Base-by-base conservation (phyloP, 2,329 filamentous ascomycete genomes). In the Arachnopeziza araneosa region DNA sequence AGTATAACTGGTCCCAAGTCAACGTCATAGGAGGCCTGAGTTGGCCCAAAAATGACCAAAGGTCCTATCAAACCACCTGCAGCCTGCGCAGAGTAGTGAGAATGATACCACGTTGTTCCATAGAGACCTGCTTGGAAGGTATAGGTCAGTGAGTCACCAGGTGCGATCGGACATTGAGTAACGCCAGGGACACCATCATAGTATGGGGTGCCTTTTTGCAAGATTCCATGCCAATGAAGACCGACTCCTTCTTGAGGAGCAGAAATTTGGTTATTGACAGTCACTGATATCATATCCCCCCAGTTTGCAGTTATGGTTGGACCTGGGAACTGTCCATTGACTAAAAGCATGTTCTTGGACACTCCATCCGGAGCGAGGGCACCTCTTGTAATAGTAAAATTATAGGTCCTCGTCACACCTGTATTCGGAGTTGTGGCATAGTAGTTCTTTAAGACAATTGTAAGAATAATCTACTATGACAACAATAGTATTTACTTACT, bases 121-220 rank as follows among this genome's bases (percentile, higher is more conserved):
- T 54, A 59, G n/a, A 49, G 24, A 36, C 55, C 57, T 48, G 57
- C 57, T 32, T 59, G 57, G 53, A 59, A 59, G 9, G 55, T 55
- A 50, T 59, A 59, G n/a, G 53, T 55, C 48, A 55, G 54, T 79
- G 70, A 66, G 14, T 51, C 52, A 48, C 61, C 60, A 49, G 80
- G 79, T 0, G 82, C 73, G 58, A 89, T 83, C 2, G 87, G 86
- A 64, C 87, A 90, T 70, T 90, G 86, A 4, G 78, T 79, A 22
- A 82, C 70, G 19, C 78, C 75, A 44, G 72, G 72, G 0, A 74
- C 73, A 17, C 77, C 77, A 61, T 79, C 77, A 64, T 44, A 59
- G 21, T 73, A 71, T 58, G 75, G 64, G 32, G 60, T 66, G 14
- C 58, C 59, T 55, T 63, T 69, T 65, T 83, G 78, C 24, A 78